Evolutionary conservation across 768 basidiomycete species (phyloP), one percentile per base, ranked within the genome.

Genomic region (Tricholoma hemisulphureum): DNA sequence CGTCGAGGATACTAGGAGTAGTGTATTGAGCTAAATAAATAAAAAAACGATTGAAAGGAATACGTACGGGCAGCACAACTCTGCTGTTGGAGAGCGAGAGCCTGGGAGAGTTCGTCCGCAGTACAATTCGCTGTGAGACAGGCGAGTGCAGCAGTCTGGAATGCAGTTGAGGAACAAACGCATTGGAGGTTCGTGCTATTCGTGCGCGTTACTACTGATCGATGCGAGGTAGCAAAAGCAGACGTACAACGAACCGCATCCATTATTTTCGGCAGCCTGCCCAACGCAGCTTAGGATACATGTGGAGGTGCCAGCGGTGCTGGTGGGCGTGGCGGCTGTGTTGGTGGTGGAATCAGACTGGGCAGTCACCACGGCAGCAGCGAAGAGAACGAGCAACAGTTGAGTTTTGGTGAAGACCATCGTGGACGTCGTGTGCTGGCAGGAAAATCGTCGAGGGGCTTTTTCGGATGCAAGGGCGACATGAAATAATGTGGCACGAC

Each of bases 81-180:
- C 4, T 34, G 0, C 2, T 45, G 2, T 55, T 80, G 71, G 26
- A 78, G 68, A 10, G 53, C 52, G 10, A 20, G 1, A 0, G 80
- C 81, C 1, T 71, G n/a, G 1, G 51, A 6, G 1, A 63, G 1
- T 9, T 81, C 80, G 0, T 54, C 50, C 0, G 67, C 0, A 0
- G 73, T 63, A 58, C 80, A 82, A 37, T 63, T 71, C 1, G 59
- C n/a, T 20, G 26, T 1, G 20, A 82, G 67, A 61, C 80, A 82
- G 6, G 26, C 1, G 0, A 1, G 7, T 2, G 74, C 74, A 1
- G 66, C 65, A 3, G 1, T 0, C 56, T 80, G 78, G 77, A 78
- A 82, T 2, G 58, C 43, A 1, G 52, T 9, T 51, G 69, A 76
- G 2, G 70, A 63, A 67, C 80, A 82, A 20, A 77, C 60, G 52